Base-by-base conservation (phyloP, 2,329 filamentous ascomycete genomes). In the Penicillium sp. region DNA sequence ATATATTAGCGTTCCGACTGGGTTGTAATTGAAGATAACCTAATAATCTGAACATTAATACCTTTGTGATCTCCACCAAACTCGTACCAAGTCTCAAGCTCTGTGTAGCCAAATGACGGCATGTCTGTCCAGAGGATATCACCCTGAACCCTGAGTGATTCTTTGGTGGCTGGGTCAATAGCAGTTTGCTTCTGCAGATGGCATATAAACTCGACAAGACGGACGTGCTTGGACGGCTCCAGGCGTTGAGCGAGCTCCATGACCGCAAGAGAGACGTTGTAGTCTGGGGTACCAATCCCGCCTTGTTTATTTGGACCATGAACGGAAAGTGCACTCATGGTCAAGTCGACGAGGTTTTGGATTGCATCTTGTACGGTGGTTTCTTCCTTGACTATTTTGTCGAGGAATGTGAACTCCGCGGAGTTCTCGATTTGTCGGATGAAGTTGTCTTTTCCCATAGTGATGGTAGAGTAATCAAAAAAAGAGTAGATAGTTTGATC, bases 161-260 rank as follows among this genome's bases (percentile, higher is more conserved):
- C 36, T 11, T 48, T 39, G 11, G 50, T 53, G 22, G 36, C 49
- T 22, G 46, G 52, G 36, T 57, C 42, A 19, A 46, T 27, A 11
- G 48, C 50, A 19, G 22, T 30, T 37, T 53, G 40, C 37, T 55
- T 51, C 30, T 57, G 53, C 7, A 56, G 46, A 44, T 49, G 35
- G 33, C 18, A 49, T 19, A 55, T 22, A 36, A 57, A 56, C 19
- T 57, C 50, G 18, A 52, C 50, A 33, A 57, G 53, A 31, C 46
- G 54, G 40, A 29, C 25, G 25, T 57, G 53, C 28, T 57, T 48
- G 12, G 42, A 29, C 35, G 50, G 50, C 16, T 56, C 55, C 12
- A 57, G 49, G 42, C 55, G 50, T 37, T 57, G 50, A 18, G 50
- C 42, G 22, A 55, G 53, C 44, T 55, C 53, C 46, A 57, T 38